Percentiles rank a stretch among this genome's conserved stretches.
phyloP scores from a whole-genome alignment of 768 basidiomycete genomes.

The Pleurotus tuoliensis region DNA sequence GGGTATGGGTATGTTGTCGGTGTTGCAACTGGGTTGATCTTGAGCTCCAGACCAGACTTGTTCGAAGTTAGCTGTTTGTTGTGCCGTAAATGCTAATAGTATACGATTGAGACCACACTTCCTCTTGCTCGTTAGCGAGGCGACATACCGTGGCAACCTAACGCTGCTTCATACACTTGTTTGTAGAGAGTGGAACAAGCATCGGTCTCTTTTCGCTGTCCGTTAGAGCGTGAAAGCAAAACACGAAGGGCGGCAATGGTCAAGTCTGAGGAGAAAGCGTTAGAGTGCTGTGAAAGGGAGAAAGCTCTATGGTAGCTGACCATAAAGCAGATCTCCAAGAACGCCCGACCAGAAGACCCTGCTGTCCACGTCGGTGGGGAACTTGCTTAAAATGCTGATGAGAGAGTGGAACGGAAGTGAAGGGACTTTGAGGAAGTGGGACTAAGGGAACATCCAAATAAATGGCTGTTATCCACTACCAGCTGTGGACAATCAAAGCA shows the following conservation, averaged over 20 bases:
- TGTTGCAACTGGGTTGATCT: no score
- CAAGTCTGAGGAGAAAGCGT: neutral
- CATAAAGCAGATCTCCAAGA: slow-evolving; percentile 64
- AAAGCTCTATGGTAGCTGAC: slow-evolving; percentile 33
- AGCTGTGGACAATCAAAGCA: neutral
- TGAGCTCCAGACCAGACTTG: slow-evolving; percentile 27
- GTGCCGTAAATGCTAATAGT: slow-evolving; percentile 55
- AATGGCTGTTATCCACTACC: slow-evolving; percentile 11
- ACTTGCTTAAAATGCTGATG: slow-evolving; percentile 70
- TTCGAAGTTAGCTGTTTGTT: slow-evolving; percentile 48
- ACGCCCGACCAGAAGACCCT: slow-evolving; percentile 67
- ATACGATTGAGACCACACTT: neutral
- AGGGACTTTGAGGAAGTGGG: slow-evolving; percentile 84
- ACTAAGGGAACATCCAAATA: slow-evolving; percentile 35
- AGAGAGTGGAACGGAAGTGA: slow-evolving; percentile 80
- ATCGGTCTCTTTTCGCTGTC: slow-evolving; percentile 27
- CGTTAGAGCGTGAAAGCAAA: slow-evolving; percentile 47
- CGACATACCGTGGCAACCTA: slow-evolving; percentile 53
- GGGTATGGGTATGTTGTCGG: no score
- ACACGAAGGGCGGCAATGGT: slow-evolving; percentile 50
- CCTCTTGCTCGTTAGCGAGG: neutral
- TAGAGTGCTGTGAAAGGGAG: neutral
- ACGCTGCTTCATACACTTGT: slow-evolving; percentile 45
- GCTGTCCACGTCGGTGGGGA: slow-evolving; percentile 73
- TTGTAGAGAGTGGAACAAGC: slow-evolving; percentile 33